Evolutionary conservation across 192 early-diverging fungal genomes (phyloP).

Genomic region (Anaeromyces robustus): DNA sequence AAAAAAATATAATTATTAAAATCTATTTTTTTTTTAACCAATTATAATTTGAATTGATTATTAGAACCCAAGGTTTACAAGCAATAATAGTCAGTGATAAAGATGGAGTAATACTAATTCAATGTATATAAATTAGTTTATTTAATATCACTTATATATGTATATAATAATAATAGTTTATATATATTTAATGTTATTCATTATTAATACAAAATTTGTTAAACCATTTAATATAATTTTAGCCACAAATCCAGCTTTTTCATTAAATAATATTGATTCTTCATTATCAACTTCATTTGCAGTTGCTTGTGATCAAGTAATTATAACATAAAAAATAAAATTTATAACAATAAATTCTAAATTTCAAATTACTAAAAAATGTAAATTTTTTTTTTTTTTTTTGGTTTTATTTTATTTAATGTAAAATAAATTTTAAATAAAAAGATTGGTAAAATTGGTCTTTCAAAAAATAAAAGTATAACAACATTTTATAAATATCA

Average conservation of each 20-base stretch:
- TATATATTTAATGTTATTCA: too few species aligned
- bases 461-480: background rate
- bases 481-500: background rate
- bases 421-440: too few species aligned
- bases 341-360: too few species aligned
- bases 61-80: background rate
- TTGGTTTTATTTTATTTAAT: too few species aligned
- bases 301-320: background rate
- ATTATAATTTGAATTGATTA: too few species aligned
- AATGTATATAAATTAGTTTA: background rate
- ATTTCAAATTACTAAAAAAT: too few species aligned
- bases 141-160: too few species aligned
- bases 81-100: background rate
- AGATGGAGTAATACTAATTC: background rate
- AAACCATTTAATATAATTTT: background rate
- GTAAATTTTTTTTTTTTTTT: too few species aligned
- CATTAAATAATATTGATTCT: background rate
- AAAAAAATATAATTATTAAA: too few species aligned
- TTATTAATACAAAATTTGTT: too few species aligned
- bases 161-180: too few species aligned
- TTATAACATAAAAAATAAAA: background rate
- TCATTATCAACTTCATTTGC: background rate
- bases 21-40: too few species aligned
- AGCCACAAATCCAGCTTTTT: background rate
- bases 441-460: background rate